These are phyloP conservation scores for Yarrowia alimentaria DNA, from an alignment of 805 yeast species.

Conservation along the genomic window DNA sequence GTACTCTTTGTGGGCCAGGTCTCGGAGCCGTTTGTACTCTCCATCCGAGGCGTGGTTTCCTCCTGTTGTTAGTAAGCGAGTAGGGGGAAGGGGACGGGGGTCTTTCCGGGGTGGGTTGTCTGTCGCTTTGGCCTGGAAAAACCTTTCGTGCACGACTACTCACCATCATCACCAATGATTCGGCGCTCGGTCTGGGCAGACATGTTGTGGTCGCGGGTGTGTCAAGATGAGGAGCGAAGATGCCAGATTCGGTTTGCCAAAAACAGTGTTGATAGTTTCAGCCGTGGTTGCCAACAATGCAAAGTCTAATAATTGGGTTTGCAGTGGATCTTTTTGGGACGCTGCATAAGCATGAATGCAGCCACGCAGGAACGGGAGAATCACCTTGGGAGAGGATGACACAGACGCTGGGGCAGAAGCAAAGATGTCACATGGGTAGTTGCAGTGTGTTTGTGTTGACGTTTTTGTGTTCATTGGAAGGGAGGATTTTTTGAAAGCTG, in stretches of 20 bases:
- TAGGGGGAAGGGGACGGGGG: background rate
- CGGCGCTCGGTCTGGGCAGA: conserved; percentile 17
- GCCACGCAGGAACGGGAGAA: conserved; percentile 18
- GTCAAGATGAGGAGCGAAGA: too few relatives aligned
- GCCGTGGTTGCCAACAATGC: conserved; percentile 20
- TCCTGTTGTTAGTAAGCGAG: conserved; percentile 34
- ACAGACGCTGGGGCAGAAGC: too few relatives aligned
- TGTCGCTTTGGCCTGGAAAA: too few relatives aligned
- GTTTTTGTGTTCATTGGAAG: too few relatives aligned
- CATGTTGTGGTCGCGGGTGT: conserved; percentile 3
- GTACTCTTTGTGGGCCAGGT: conserved; percentile 66
- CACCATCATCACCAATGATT: conserved; percentile 26
- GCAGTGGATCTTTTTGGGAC: conserved; percentile 11
- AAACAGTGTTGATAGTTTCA: conserved; percentile 10
- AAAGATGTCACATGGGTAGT: too few relatives aligned
- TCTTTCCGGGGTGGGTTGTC: too few relatives aligned
- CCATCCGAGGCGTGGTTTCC: conserved; percentile 44
- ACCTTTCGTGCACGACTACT: conserved; percentile 6
- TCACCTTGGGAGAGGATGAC: too few relatives aligned
- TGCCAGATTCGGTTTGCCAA: background rate
- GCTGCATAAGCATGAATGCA: conserved; percentile 4
- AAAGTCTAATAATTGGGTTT: conserved; percentile 9
- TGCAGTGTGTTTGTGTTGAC: too few relatives aligned
- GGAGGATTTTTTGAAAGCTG: too few relatives aligned
- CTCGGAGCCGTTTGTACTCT: conserved; percentile 59